These are phyloP conservation scores for Magnolia changhungtana DNA, from an alignment of 164 flowering plant genomes.

Conservation along the genomic window DNA sequence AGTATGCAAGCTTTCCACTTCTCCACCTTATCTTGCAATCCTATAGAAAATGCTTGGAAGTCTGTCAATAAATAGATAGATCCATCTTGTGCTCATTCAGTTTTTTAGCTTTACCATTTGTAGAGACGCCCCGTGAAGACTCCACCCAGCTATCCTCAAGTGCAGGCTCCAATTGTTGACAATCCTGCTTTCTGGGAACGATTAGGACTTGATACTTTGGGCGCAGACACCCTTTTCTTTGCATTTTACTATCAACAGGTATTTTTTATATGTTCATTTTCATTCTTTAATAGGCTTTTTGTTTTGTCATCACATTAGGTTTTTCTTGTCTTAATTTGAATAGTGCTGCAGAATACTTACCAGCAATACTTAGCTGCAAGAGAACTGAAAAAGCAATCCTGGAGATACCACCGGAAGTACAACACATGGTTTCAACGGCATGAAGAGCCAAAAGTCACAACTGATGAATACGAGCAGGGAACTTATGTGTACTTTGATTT, in stretches of 20 bases:
- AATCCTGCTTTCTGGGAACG: slow-evolving; percentile 97
- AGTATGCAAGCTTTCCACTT: slow-evolving; percentile 35
- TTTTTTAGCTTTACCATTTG: slow-evolving; percentile 11
- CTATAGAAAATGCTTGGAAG: background rate
- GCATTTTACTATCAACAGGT: slow-evolving; percentile 98
- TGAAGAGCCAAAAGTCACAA: slow-evolving; percentile 91
- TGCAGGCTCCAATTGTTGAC: slow-evolving; percentile 85
- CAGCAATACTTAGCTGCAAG: slow-evolving; percentile 97
- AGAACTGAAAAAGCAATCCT: slow-evolving; percentile 93
- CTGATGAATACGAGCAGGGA: slow-evolving; percentile 93
- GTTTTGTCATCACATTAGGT: background rate
- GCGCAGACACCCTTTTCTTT: slow-evolving; percentile 86
- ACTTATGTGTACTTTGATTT: slow-evolving; percentile 96
- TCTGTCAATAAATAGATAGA: background rate
- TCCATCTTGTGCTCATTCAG: background rate
- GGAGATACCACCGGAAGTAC: slow-evolving; percentile 96
- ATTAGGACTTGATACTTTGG: slow-evolving; percentile 48
- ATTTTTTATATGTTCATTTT: background rate
- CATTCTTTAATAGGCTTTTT: background rate
- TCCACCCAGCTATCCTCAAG: slow-evolving; percentile 89
- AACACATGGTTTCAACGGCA: slow-evolving; percentile 99
- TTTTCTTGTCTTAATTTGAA: background rate
- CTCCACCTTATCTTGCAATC: background rate
- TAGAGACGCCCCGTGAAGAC: slow-evolving; percentile 83
- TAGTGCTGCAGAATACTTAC: slow-evolving; percentile 69